These are phyloP conservation scores for Neurospora intermedia DNA, from an alignment of 495 filamentous ascomycete genomes.

Conservation along the genomic window DNA sequence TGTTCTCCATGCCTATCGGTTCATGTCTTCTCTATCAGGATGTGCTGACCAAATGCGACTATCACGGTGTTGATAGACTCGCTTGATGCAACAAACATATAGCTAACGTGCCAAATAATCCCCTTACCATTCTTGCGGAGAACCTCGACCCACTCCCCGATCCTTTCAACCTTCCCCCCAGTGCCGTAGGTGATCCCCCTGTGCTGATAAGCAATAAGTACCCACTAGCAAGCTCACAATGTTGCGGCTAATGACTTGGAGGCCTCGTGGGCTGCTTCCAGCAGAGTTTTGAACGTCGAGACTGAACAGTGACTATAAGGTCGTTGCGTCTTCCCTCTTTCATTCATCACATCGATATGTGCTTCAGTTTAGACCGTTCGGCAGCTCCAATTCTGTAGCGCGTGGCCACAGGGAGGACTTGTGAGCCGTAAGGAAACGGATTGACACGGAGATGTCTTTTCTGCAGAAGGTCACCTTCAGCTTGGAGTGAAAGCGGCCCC, in stretches of 20 bases:
- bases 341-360: background rate
- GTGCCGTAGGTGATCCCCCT: background rate
- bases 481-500: background rate
- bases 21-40: background rate
- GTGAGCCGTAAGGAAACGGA: background rate
- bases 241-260: background rate
- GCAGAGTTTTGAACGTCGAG: background rate
- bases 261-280: background rate
- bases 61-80: rapidly evolving
- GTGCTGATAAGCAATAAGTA: background rate
- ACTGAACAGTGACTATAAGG: background rate
- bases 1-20: background rate
- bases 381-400: rapidly evolving
- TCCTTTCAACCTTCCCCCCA: background rate
- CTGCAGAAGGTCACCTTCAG: background rate
- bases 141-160: background rate
- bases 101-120: background rate
- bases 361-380: rapidly evolving
- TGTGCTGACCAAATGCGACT: background rate
- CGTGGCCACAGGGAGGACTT: background rate
- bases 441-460: rapidly evolving
- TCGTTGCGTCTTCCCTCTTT: background rate
- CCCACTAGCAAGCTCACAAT: background rate
- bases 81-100: background rate
- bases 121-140: background rate